Base-by-base conservation (phyloP, 1,284 basidiomycete species). In the Puccinia horiana region DNA sequence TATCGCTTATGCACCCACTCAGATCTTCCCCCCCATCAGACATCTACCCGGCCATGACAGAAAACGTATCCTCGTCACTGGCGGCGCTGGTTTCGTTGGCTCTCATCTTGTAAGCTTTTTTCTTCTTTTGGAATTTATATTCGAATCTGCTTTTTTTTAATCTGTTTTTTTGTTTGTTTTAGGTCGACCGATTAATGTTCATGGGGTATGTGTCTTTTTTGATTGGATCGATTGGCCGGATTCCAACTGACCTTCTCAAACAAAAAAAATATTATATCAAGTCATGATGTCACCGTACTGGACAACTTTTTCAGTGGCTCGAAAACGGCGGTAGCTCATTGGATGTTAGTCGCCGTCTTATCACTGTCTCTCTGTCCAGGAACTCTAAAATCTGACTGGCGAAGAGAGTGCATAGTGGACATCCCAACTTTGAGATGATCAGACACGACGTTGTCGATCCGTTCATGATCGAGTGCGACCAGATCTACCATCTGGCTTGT, bases 241-340 rank as follows among this genome's bases (percentile, higher is more conserved):
- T 26, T 44, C 44, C 70, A 32, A 16, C n/a, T 20, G 42, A 11
- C 16, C 69, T 23, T 29, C 58, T n/a, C 52, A 16, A 12, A 54
- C 52, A n/a, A n/a, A 54, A 54, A 54, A 70, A 6, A 40, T 40
- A 37, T n/a, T n/a, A n/a, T n/a, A 67, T 3, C 37, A 69, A 73
- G 61, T 5, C 75, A 82, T 44, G 61, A 81, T 37, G 67, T 78
- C n/a, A 67, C 80, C 77, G 96, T 98, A 82, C 88, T 98, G 79
- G 96, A 98, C 89, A 98, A 98, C 89, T 98, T 98, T 88, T 98
- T 98, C 89, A 98, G 96, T 32, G 96, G 96, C 29, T 94, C 93
- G 78, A 96, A 96, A 88, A 95, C 94, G 47, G 96, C 95, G 75
- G 92, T 98, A 2, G 84, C 85, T 11, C 87, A 87, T 56, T 88